Percentiles rank a stretch among this genome's conserved stretches.
phyloP scores from a whole-genome alignment of 257 asterid genomes.

The Avicennia marina region DNA sequence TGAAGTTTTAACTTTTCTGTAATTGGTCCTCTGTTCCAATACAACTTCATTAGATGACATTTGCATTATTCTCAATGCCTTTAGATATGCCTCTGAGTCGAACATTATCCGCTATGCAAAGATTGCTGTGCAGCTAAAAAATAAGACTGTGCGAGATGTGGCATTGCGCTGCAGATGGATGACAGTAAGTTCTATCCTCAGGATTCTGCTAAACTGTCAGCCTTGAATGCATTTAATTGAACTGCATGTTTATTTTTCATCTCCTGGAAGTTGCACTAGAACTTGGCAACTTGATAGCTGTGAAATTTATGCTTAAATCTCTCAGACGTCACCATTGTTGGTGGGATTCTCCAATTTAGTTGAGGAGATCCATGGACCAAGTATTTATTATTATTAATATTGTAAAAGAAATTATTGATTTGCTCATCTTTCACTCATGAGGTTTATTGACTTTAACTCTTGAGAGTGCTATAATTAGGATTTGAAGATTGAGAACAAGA shows the following conservation, averaged over 20 bases:
- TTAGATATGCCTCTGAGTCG: conserved; percentile 78
- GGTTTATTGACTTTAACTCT: too few species aligned
- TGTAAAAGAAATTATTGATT: too few species aligned
- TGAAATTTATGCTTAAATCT: too few species aligned
- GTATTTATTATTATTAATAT: too few species aligned
- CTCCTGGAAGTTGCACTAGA: not conserved
- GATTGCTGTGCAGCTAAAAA: conserved; percentile 69
- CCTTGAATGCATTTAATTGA: not conserved
- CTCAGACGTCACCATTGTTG: too few species aligned
- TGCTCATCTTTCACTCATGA: too few species aligned
- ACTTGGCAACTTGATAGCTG: too few species aligned
- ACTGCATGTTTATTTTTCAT: not conserved
- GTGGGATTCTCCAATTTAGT: not conserved
- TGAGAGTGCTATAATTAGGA: too few species aligned
- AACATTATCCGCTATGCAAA: conserved; percentile 76
- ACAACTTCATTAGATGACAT: not conserved
- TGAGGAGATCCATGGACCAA: not conserved
- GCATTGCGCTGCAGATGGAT: conserved; percentile 97
- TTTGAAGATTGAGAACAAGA: too few species aligned
- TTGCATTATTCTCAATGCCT: conserved; percentile 12
- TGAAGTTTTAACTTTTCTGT: not conserved
- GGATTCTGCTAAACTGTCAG: conserved; percentile 2
- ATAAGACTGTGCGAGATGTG: conserved; percentile 91
- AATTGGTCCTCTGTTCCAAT: not conserved
- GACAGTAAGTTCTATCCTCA: conserved; percentile 51